Percentiles rank a stretch among this genome's conserved stretches.
Conservation (phyloP, 2,329 filamentous ascomycete genomes). For the Basipetospora chlamydospora region DNA sequence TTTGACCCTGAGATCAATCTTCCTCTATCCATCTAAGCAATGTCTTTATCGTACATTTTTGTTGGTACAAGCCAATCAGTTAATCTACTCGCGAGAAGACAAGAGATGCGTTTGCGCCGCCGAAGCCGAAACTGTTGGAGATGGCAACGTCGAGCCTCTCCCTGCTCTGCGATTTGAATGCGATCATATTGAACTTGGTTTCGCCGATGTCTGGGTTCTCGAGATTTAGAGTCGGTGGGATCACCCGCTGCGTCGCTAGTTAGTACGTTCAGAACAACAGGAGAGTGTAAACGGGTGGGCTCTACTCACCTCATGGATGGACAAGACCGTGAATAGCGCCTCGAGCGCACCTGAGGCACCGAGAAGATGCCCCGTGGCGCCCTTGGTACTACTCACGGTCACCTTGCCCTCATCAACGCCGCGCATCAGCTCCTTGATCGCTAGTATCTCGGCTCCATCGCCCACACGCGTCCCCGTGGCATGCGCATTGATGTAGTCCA, state of each 20-base stretch:
- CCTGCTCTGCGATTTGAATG: constrained; percentile 54
- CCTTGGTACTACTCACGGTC: constrained; percentile 87
- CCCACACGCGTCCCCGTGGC: constrained; percentile 79
- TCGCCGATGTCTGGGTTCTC: constrained; percentile 43
- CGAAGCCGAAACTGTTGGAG: constrained; percentile 96
- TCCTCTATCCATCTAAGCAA: too few species aligned
- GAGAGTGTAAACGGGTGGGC: background rate
- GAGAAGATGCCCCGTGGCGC: constrained; percentile 78
- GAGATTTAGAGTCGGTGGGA: constrained; percentile 83
- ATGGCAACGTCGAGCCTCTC: constrained; percentile 54
- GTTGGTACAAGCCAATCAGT: background rate
- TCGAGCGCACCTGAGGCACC: constrained; percentile 87
- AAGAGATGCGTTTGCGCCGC: constrained; percentile 84
- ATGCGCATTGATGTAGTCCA: constrained; percentile 93
- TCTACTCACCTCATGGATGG: constrained; percentile 57
- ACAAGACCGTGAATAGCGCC: constrained; percentile 69
- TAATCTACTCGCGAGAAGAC: constrained; percentile 44
- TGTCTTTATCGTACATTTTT: constrained; percentile 1
- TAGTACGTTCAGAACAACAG: too few species aligned
- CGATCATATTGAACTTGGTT: constrained; percentile 76
- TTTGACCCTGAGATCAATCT: too few species aligned
- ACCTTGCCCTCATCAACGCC: constrained; percentile 48
- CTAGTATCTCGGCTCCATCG: constrained; percentile 74
- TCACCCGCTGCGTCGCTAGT: constrained; percentile 42
- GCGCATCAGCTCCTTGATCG: constrained; percentile 64